Conservation (phyloP, 768 basidiomycete genomes). For the Leccinum subtestaceum region DNA sequence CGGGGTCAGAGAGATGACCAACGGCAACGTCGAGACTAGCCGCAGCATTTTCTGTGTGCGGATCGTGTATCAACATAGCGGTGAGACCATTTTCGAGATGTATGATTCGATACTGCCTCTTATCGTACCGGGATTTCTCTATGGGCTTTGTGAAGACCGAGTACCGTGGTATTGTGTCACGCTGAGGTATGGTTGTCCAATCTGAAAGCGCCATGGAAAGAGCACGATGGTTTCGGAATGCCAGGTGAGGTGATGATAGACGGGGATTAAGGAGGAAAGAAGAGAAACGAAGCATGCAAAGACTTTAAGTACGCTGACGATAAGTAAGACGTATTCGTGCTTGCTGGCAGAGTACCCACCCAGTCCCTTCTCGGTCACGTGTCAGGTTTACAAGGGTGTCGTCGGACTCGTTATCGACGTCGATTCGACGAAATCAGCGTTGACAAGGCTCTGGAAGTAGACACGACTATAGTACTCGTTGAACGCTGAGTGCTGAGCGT, state of each 20-base stretch:
- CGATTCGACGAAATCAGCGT: not conserved
- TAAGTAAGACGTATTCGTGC: not conserved
- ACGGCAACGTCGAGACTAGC: constrained; percentile 94
- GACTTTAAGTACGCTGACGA: not conserved
- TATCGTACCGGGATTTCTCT: constrained; percentile 72
- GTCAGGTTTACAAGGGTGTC: not conserved
- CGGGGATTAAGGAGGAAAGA: constrained; percentile 9
- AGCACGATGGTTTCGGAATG: constrained; percentile 3
- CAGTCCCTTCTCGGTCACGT: constrained; percentile 22
- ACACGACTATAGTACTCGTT: not conserved
- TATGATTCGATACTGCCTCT: constrained; percentile 78
- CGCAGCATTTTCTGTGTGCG: constrained; percentile 88
- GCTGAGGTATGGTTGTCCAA: constrained; percentile 20
- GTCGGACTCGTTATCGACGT: not conserved
- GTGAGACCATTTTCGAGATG: constrained; percentile 87
- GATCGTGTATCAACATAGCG: constrained; percentile 79
- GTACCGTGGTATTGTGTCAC: constrained; percentile 40
- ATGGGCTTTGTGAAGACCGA: constrained; percentile 57
- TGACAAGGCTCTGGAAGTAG: not conserved
- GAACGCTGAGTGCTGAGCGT: not conserved
- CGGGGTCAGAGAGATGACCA: constrained; percentile 91
- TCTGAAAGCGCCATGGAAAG: constrained; percentile 25
- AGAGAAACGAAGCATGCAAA: constrained; percentile 11
- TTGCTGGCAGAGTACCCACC: constrained; percentile 12
- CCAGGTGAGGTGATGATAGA: not conserved